phyloP scores from a whole-genome alignment of 805 yeast genomes.

The Saturnispora dispora region DNA sequence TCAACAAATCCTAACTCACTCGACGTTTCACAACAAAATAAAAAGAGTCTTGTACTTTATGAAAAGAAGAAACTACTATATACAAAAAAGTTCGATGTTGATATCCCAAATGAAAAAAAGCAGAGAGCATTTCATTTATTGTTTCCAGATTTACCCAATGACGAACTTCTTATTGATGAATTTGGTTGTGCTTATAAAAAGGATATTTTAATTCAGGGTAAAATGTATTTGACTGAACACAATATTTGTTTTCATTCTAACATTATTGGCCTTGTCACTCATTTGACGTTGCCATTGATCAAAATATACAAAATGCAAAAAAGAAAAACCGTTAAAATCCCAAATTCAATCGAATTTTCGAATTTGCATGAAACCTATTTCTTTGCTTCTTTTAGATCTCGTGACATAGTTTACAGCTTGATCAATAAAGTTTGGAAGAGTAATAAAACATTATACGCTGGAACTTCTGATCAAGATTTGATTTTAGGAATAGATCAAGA shows the following conservation, averaged over 20 bases:
- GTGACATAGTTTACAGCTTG: conserved; percentile 45
- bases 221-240: conserved; percentile 46
- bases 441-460: conserved; percentile 22
- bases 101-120: conserved; percentile 39
- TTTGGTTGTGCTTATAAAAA: conserved; percentile 55
- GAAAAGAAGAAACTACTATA: conserved; percentile 11
- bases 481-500: conserved; percentile 14
- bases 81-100: conserved; percentile 17
- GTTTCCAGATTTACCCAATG: conserved; percentile 42
- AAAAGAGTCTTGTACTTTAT: background rate
- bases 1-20: background rate
- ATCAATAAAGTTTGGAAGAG: conserved; percentile 57
- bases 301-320: conserved; percentile 59
- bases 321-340: conserved; percentile 56
- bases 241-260: conserved; percentile 58
- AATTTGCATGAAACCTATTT: conserved; percentile 54
- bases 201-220: conserved; percentile 62
- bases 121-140: conserved; percentile 52
- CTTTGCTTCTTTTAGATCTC: conserved; percentile 55
- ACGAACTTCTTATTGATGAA: conserved; percentile 51
- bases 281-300: conserved; percentile 44
- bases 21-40: background rate
- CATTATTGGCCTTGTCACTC: conserved; percentile 59
- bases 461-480: background rate
- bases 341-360: conserved; percentile 56